Evolutionary conservation across 2,329 filamentous ascomycete species (phyloP).

Genomic region (Arthrobotrys sinensis): DNA sequence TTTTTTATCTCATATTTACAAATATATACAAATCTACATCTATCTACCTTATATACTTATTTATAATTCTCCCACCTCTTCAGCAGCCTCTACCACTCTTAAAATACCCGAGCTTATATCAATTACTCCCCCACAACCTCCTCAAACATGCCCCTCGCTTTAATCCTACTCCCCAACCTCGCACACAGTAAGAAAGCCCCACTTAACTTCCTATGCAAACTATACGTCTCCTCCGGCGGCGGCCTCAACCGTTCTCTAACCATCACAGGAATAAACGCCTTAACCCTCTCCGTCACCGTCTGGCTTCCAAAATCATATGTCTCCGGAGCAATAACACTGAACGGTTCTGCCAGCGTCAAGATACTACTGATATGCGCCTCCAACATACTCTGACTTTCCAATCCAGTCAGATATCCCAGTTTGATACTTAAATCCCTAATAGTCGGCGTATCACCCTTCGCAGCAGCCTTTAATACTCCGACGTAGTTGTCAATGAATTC

Average conservation of each 20-base stretch:
- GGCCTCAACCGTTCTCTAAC: constrained; percentile 87
- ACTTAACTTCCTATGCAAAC: constrained; percentile 92
- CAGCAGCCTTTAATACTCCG: constrained; percentile 83
- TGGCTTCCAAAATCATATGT: constrained; percentile 94
- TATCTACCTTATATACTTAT: constrained; percentile 3
- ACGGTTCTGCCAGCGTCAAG: constrained; percentile 92
- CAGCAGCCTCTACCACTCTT: no score
- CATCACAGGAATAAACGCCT: constrained; percentile 92
- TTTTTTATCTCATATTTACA: constrained; percentile 23
- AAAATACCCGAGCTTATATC: no score
- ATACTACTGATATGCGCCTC: constrained; percentile 91
- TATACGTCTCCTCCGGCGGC: constrained; percentile 97
- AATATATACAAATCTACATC: constrained; percentile 34
- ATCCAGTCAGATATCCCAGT: constrained; percentile 92
- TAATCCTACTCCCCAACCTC: constrained; percentile 83
- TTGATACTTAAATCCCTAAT: constrained; percentile 80
- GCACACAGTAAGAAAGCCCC: constrained; percentile 95
- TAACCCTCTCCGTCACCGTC: constrained; percentile 95
- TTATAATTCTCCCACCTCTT: neutral
- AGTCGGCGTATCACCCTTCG: constrained; percentile 76
- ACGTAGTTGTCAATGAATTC: constrained; percentile 86
- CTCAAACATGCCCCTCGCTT: constrained; percentile 84
- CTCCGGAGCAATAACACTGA: constrained; percentile 79
- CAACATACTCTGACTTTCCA: constrained; percentile 87
- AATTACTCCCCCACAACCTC: constrained; percentile 66